Conservation (phyloP, 768 basidiomycete species). For the Leucocoprinus birnbaumii region DNA sequence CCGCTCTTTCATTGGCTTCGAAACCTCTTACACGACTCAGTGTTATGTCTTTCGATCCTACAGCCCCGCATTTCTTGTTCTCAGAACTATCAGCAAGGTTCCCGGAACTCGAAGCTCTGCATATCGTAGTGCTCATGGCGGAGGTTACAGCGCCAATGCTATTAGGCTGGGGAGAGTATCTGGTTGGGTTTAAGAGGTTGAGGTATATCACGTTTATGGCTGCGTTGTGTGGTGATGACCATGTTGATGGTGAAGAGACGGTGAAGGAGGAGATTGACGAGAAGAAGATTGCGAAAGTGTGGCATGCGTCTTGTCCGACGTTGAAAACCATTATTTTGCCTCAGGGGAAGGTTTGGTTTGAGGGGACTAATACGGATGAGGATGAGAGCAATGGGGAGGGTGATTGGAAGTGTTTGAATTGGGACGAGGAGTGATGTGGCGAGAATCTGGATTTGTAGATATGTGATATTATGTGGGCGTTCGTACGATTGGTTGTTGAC, state of each 20-base stretch:
- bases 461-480: too few relatives aligned
- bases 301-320: constrained; percentile 58
- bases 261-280: constrained; percentile 35
- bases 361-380: constrained; percentile 16
- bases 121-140: constrained; percentile 54
- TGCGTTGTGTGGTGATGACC: constrained; percentile 24
- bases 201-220: constrained; percentile 34
- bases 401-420: constrained; percentile 14
- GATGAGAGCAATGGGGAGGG: constrained; percentile 1
- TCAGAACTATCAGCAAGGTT: constrained; percentile 44
- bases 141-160: constrained; percentile 39
- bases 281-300: constrained; percentile 46
- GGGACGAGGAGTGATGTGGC: neutral
- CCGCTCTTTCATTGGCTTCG: constrained; percentile 37
- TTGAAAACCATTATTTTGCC: constrained; percentile 64
- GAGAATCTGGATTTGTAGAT: too few relatives aligned
- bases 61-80: constrained; percentile 41
- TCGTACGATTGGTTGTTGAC: too few relatives aligned
- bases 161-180: constrained; percentile 31
- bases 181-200: constrained; percentile 37
- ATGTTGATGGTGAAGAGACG: constrained; percentile 27
- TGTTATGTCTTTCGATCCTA: constrained; percentile 54
- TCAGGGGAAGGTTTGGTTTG: constrained; percentile 61
- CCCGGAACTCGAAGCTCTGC: constrained; percentile 53
- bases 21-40: constrained; percentile 46